Percentiles rank a stretch among this genome's conserved stretches.
These are phyloP conservation scores for Gynostemma pentaphyllum DNA, from an alignment of 306 rosid genomes.

Conservation along the genomic window DNA sequence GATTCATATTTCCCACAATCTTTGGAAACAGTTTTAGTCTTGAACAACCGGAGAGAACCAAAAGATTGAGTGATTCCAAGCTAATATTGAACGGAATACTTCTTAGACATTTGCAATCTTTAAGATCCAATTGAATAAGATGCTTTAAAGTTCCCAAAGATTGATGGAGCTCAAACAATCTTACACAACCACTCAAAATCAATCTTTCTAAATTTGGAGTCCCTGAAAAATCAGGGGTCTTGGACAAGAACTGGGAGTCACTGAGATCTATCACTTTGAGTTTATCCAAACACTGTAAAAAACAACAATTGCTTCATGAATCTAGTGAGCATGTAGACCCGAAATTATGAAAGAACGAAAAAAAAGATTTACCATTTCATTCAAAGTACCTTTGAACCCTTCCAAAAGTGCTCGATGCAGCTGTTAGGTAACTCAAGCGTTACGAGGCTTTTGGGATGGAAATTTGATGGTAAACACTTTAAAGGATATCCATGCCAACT, in stretches of 20 bases:
- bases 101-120: constrained; percentile 6
- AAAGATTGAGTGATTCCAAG: constrained; percentile 5
- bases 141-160: constrained; percentile 3
- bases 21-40: constrained; percentile 10
- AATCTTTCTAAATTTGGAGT: constrained; percentile 15
- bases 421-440: constrained; percentile 13
- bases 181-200: constrained; percentile 15
- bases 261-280: constrained; percentile 2
- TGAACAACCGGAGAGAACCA: constrained; percentile 15
- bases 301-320: neutral
- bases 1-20: constrained; percentile 11
- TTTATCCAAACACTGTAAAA: neutral
- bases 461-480: constrained; percentile 2
- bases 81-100: neutral
- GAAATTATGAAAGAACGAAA: neutral
- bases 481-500: constrained; percentile 18
- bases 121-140: constrained; percentile 8
- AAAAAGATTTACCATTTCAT: neutral
- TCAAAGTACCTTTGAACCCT: neutral
- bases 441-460: constrained; percentile 14
- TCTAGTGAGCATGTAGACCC: neutral
- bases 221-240: constrained; percentile 6
- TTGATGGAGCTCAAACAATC: constrained; percentile 5
- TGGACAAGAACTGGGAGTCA: constrained; percentile 5
- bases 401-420: constrained; percentile 7